Evolutionary conservation across 2,329 filamentous ascomycete genomes (phyloP).

Genomic region (Cladorrhinum sp.): DNA sequence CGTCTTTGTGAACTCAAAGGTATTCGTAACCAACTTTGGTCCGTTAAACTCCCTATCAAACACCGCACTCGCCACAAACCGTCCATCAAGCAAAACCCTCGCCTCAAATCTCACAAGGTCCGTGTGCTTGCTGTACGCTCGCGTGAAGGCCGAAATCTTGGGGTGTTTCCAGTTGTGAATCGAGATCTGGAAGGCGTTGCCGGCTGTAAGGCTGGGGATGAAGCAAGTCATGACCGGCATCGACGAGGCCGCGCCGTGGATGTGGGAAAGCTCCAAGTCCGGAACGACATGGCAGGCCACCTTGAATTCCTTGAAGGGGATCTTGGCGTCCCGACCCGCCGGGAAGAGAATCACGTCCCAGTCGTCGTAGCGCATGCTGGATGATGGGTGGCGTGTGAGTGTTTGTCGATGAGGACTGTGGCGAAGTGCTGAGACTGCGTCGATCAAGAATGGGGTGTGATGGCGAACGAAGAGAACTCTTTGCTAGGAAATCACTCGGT

Average conservation of each 20-base stretch:
- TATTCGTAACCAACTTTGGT: constrained; percentile 48
- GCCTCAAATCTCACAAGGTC: constrained; percentile 62
- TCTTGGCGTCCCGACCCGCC: constrained; percentile 50
- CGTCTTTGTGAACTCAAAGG: constrained; percentile 50
- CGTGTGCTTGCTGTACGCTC: constrained; percentile 52
- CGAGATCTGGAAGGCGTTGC: constrained; percentile 66
- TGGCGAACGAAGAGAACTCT: background rate
- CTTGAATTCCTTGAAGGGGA: constrained; percentile 79
- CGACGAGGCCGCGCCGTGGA: constrained; percentile 44
- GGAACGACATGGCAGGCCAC: constrained; percentile 70
- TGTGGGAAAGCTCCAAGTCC: constrained; percentile 51
- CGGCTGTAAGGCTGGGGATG: constrained; percentile 59
- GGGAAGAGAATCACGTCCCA: constrained; percentile 79
- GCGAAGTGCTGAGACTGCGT: too few species aligned
- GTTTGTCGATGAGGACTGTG: background rate
- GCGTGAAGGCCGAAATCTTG: constrained; percentile 49
- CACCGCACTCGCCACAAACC: constrained; percentile 57
- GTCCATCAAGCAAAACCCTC: constrained; percentile 66
- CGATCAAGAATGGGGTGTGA: background rate
- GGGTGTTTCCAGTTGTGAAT: constrained; percentile 71
- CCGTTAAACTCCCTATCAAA: constrained; percentile 51
- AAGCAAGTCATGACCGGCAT: constrained; percentile 71
- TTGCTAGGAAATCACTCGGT: background rate
- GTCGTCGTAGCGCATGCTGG: constrained; percentile 7
- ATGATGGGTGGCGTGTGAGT: background rate